Evolutionary conservation across 352 stramenopile species (phyloP).

Genomic region (Pythium volutum): DNA sequence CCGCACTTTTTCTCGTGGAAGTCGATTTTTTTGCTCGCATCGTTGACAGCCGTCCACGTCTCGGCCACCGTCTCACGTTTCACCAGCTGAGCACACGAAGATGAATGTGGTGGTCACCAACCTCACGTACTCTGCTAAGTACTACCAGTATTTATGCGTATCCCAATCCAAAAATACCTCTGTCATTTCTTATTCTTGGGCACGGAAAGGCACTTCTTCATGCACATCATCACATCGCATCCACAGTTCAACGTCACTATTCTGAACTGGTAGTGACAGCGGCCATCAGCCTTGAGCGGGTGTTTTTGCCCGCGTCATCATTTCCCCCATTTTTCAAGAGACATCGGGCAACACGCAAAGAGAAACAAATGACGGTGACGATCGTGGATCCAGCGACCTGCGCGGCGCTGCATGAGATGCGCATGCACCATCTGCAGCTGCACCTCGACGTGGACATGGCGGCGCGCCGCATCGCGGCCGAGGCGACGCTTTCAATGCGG

Average conservation of each 20-base stretch:
- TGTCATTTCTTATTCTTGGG: background rate
- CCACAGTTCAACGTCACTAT: constrained; percentile 7
- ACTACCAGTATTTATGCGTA: constrained; percentile 18
- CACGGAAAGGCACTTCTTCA: background rate
- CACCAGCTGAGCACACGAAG: constrained; percentile 21
- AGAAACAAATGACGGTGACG: background rate
- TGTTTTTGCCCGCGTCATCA: background rate
- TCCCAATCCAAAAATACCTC: background rate
- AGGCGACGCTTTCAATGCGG: constrained; percentile 38
- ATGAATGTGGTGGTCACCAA: background rate
- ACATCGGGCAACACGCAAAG: background rate
- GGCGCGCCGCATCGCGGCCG: constrained; percentile 24
- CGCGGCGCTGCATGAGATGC: constrained; percentile 43
- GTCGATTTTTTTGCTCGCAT: constrained; percentile 54
- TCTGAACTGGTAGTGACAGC: constrained; percentile 11
- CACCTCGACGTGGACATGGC: constrained; percentile 48
- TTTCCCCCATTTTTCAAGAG: background rate
- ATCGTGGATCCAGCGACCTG: constrained; percentile 61
- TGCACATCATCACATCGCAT: background rate
- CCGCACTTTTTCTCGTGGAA: constrained; percentile 79
- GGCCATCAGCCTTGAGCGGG: background rate
- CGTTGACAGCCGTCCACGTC: constrained; percentile 62
- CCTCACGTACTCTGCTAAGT: background rate
- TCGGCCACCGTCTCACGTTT: constrained; percentile 54
- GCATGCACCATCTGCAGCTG: constrained; percentile 50